Evolutionary conservation across 1,139 yeast genomes (phyloP).

Genomic region (Ogataea hybrid): DNA sequence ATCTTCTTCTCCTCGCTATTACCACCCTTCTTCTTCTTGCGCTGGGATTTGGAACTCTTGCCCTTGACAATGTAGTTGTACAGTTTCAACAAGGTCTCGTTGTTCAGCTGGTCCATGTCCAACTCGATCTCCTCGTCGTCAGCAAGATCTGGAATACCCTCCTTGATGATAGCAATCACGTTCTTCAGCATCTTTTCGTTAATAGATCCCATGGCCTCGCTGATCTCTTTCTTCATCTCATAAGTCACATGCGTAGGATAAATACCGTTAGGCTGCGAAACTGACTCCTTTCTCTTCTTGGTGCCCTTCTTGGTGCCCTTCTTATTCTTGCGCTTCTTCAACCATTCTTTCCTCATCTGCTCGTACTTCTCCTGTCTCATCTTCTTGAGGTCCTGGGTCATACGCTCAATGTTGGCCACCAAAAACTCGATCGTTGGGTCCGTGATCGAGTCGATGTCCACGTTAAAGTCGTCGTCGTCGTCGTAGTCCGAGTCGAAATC

Average conservation of each 20-base stretch:
- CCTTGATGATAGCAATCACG: constrained; percentile 82
- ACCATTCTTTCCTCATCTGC: constrained; percentile 46
- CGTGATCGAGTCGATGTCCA: constrained; percentile 74
- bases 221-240: constrained; percentile 94
- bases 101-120: constrained; percentile 93
- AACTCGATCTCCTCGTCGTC: constrained; percentile 89
- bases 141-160: constrained; percentile 76
- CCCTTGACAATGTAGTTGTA: constrained; percentile 75
- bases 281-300: constrained; percentile 20
- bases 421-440: constrained; percentile 88
- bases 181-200: constrained; percentile 81
- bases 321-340: constrained; percentile 46
- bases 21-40: constrained; percentile 41
- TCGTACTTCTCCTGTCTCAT: constrained; percentile 61
- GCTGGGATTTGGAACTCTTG: constrained; percentile 32
- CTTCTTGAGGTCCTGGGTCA: constrained; percentile 81
- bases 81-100: constrained; percentile 75
- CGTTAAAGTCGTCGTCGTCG: constrained; percentile 58
- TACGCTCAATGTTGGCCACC: constrained; percentile 80
- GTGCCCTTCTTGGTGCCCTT: constrained; percentile 24
- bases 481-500: constrained; percentile 40
- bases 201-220: constrained; percentile 77
- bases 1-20: constrained; percentile 73
- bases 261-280: constrained; percentile 17
- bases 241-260: constrained; percentile 63